Evolutionary conservation across 148 eudicot species (phyloP), one percentile per base, ranked within the genome.

Genomic region (Diospyros kaki): DNA sequence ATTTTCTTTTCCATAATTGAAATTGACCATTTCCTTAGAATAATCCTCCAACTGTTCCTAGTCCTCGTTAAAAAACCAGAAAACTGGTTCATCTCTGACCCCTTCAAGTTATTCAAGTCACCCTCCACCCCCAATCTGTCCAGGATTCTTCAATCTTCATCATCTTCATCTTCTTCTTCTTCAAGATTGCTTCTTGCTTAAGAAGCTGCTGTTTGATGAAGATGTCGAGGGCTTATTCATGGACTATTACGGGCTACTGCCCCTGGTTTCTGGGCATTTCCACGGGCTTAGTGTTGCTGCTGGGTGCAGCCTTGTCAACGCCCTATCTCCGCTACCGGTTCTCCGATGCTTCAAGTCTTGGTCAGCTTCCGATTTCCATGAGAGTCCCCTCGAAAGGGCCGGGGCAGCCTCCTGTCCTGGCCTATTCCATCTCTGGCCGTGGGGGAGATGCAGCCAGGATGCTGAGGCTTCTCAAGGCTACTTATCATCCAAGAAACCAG

Each of bases 401-500:
- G 15, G 18, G 28, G 5, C 58, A 65, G 9, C 87, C 85, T 7
- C 87, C 87, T 5, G 67, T 77, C 42, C 28, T 84, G 50, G 85
- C 87, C 14, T 84, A 84, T 51, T 79, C 63, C 74, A 79, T 84
- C 7, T 71, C 65, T 12, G 85, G 87, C 9, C 62, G 81, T 40
- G 59, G 17, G 2, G 87, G 85, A 2, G 83, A 84, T 3, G 44
- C 73, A 3, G 8, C 43, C 56, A 80, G 77, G 59, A 71, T 84
- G 1, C 6, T 82, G 79, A 75, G 82, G 83, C 83, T 84, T n/a
- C 51, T 79, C 0, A 76, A 69, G 42, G 81, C 85, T 0, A 68
- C 82, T 11, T 84, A 81, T 53, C 87, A 84, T 59, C 87, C 87
- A 3, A 84, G 84, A 41, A 84, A 82, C 43, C 81, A 73, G 66